These are phyloP conservation scores for Thalassiosira allenii DNA, from an alignment of 352 stramenopile genomes.

Conservation along the genomic window DNA sequence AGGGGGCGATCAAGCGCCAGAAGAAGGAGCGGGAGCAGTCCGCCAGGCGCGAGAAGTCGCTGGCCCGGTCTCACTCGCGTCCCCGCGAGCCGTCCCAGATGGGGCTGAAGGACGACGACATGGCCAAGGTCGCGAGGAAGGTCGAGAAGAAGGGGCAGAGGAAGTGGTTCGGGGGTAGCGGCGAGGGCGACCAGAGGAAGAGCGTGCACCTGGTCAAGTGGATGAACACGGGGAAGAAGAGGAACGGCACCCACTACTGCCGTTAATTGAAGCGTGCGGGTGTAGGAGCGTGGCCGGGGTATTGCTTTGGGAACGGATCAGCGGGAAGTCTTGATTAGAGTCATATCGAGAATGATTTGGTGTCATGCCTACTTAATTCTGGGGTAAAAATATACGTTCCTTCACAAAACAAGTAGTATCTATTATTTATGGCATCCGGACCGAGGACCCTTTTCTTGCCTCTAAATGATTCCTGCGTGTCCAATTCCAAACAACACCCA, in stretches of 20 bases:
- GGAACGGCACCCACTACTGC: slow-evolving; percentile 81
- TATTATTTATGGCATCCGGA: too few relatives aligned
- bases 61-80: slow-evolving; percentile 83
- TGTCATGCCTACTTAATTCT: background rate
- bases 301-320: too few relatives aligned
- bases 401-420: too few relatives aligned
- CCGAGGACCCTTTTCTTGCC: too few relatives aligned
- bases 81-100: slow-evolving; percentile 71
- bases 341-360: too few relatives aligned
- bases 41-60: slow-evolving; percentile 70
- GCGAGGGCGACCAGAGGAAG: slow-evolving; percentile 85
- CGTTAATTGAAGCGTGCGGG: slow-evolving; percentile 35
- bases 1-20: slow-evolving; percentile 74
- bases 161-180: slow-evolving; percentile 67
- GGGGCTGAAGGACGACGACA: slow-evolving; percentile 73
- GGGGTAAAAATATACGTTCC: background rate
- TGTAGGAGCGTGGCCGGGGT: background rate
- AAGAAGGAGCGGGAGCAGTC: slow-evolving; percentile 72
- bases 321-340: too few relatives aligned
- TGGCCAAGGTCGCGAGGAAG: slow-evolving; percentile 73
- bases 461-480: too few relatives aligned
- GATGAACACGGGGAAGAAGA: slow-evolving; percentile 88
- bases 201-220: slow-evolving; percentile 84
- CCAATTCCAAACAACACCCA: too few relatives aligned
- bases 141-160: slow-evolving; percentile 71